Conservation (phyloP, 1,284 basidiomycete genomes). For the Porphyrellus sp. region DNA sequence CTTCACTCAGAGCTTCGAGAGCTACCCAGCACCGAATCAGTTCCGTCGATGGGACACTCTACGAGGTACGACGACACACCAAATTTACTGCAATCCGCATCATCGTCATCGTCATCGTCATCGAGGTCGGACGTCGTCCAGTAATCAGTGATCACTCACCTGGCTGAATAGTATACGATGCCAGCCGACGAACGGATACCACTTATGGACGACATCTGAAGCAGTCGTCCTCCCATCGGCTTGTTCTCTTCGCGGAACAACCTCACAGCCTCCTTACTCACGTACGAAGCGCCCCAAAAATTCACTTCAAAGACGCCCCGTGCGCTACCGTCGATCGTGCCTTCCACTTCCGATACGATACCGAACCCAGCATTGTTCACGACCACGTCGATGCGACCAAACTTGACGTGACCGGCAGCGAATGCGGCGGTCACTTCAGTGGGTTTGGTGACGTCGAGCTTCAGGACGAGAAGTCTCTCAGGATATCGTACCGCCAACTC, state of each 20-base stretch:
- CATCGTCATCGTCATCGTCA: neutral
- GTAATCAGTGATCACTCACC: conserved; percentile 9
- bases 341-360: conserved; percentile 15
- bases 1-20: conserved; percentile 21
- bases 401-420: conserved; percentile 25
- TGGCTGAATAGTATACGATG: conserved; percentile 18
- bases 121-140: neutral
- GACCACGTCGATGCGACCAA: conserved; percentile 43
- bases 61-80: conserved; percentile 10
- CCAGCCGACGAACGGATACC: conserved; percentile 9
- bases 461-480: conserved; percentile 36
- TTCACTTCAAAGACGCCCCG: conserved; percentile 35
- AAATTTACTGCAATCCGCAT: conserved; percentile 16
- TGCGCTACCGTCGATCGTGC: conserved; percentile 19
- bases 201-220: conserved; percentile 21
- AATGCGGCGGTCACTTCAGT: conserved; percentile 34
- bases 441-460: conserved; percentile 39
- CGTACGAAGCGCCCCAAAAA: too few species aligned
- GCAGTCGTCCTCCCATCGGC: conserved; percentile 23
- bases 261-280: conserved; percentile 28
- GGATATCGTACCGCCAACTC: conserved; percentile 28
- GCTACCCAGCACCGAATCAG: conserved; percentile 11
- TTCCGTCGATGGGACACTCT: neutral
- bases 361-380: too few species aligned
- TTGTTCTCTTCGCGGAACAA: conserved; percentile 28